Evolutionary conservation across 2,329 filamentous ascomycete genomes (phyloP).

Genomic region (Talaromyces sp.): DNA sequence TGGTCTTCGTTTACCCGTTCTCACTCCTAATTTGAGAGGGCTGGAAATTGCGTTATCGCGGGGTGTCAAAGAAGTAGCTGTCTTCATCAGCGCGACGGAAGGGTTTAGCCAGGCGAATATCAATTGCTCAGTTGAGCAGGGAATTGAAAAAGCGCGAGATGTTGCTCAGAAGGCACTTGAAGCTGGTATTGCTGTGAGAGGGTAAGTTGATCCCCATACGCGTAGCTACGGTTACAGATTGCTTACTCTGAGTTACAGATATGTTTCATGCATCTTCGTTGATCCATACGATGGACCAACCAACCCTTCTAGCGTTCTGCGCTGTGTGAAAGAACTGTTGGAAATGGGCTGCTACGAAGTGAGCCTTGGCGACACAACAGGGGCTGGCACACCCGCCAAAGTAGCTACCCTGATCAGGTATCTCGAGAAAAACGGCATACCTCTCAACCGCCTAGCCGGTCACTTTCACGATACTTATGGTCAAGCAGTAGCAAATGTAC

Average conservation of each 20-base stretch:
- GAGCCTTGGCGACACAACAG: slow-evolving; percentile 83
- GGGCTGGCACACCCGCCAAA: slow-evolving; percentile 66
- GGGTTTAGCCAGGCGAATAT: slow-evolving; percentile 44
- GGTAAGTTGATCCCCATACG: slow-evolving; percentile 22
- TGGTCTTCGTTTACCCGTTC: slow-evolving; percentile 33
- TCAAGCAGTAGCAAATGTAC: slow-evolving; percentile 77
- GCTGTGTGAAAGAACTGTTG: slow-evolving; percentile 58
- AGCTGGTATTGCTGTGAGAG: slow-evolving; percentile 33
- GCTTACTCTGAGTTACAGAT: slow-evolving; percentile 17
- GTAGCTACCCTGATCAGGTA: slow-evolving; percentile 33
- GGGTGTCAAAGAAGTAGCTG: slow-evolving; percentile 38
- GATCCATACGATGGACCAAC: slow-evolving; percentile 54
- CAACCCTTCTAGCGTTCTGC: slow-evolving; percentile 50
- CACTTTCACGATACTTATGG: slow-evolving; percentile 91
- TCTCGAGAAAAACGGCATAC: slow-evolving; percentile 51
- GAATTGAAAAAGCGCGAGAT: slow-evolving; percentile 31
- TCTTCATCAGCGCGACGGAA: slow-evolving; percentile 43
- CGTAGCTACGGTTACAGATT: neutral
- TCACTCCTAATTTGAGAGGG: slow-evolving; percentile 43
- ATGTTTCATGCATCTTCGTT: slow-evolving; percentile 42
- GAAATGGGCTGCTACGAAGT: slow-evolving; percentile 91
- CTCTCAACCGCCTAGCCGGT: slow-evolving; percentile 68
- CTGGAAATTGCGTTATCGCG: slow-evolving; percentile 56
- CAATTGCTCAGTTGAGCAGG: slow-evolving; percentile 41
- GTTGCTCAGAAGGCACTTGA: slow-evolving; percentile 31